These are phyloP conservation scores for Nakazawaea peltata DNA, from an alignment of 805 yeast species.

Conservation along the genomic window DNA sequence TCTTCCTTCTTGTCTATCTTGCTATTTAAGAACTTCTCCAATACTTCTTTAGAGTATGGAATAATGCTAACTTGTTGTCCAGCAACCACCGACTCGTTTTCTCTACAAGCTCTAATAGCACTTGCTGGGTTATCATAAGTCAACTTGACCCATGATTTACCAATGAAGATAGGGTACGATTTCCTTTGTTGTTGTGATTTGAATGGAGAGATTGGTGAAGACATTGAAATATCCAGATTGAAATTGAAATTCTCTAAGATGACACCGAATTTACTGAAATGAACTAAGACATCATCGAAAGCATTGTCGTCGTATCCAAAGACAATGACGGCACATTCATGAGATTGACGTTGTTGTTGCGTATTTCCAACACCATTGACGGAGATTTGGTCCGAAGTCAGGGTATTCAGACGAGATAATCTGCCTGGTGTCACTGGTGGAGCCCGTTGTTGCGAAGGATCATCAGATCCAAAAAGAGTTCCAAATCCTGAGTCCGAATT, in stretches of 20 bases:
- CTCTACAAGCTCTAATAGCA: slow-evolving; percentile 78
- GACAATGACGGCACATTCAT: slow-evolving; percentile 67
- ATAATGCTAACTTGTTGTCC: slow-evolving; percentile 30
- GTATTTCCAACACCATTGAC: no score
- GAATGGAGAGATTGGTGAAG: slow-evolving; percentile 10
- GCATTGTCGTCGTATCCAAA: slow-evolving; percentile 84
- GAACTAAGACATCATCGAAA: slow-evolving; percentile 58
- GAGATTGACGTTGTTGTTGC: neutral
- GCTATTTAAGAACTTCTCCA: slow-evolving; percentile 49
- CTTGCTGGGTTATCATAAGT: slow-evolving; percentile 71
- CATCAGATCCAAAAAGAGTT: neutral
- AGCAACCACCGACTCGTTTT: slow-evolving; percentile 55
- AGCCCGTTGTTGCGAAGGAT: slow-evolving; percentile 4
- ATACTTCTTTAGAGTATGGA: slow-evolving; percentile 53
- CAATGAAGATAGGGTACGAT: slow-evolving; percentile 65
- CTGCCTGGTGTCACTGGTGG: neutral
- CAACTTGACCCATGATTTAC: slow-evolving; percentile 85
- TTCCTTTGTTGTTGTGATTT: slow-evolving; percentile 13
- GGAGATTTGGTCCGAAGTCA: no score
- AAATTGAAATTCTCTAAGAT: slow-evolving; percentile 66
- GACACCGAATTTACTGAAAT: slow-evolving; percentile 72
- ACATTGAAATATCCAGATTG: neutral
- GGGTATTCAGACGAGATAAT: no score
- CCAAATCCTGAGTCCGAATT: neutral
- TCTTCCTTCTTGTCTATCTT: slow-evolving; percentile 36